Percentiles rank a stretch among this genome's conserved stretches.
These are phyloP conservation scores for Porodaedalea pini DNA, from an alignment of 1,284 basidiomycete species.

Conservation along the genomic window DNA sequence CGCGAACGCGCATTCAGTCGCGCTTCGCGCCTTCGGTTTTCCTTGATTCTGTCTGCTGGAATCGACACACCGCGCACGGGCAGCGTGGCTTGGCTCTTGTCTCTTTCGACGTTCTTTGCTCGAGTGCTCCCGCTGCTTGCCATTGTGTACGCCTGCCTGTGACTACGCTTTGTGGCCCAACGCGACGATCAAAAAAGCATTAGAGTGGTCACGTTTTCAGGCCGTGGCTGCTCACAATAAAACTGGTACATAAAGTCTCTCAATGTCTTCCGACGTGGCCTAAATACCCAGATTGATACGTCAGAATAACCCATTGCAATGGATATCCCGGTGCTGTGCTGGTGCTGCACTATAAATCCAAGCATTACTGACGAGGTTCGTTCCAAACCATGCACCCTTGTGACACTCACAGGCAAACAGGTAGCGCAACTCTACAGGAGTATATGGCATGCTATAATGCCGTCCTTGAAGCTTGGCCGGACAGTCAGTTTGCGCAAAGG, in stretches of 20 bases:
- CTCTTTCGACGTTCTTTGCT: not conserved
- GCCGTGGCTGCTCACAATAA: not conserved
- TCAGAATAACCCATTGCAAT: not conserved
- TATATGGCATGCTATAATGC: constrained; percentile 20
- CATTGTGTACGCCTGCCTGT: too few relatives aligned
- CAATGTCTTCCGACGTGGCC: not conserved
- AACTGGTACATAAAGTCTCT: not conserved
- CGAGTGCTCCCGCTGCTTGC: not conserved
- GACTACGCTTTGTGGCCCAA: not conserved
- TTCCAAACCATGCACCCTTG: not conserved
- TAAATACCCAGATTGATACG: not conserved
- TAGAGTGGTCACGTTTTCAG: not conserved
- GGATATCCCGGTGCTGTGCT: constrained; percentile 17
- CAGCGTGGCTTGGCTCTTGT: not conserved
- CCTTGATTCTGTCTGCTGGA: too few relatives aligned
- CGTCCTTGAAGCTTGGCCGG: constrained; percentile 19
- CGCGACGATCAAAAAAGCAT: too few relatives aligned
- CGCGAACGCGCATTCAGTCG: not conserved
- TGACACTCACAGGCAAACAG: not conserved
- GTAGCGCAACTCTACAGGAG: constrained; percentile 3
- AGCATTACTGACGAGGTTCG: constrained; percentile 19
- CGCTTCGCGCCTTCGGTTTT: constrained; percentile 1
- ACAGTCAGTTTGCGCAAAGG: constrained; percentile 12
- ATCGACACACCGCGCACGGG: not conserved
- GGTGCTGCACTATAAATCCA: constrained; percentile 18